These are phyloP conservation scores for Adiantum capillusveneris DNA, from an alignment of 75 land plant genomes.

Conservation along the genomic window DNA sequence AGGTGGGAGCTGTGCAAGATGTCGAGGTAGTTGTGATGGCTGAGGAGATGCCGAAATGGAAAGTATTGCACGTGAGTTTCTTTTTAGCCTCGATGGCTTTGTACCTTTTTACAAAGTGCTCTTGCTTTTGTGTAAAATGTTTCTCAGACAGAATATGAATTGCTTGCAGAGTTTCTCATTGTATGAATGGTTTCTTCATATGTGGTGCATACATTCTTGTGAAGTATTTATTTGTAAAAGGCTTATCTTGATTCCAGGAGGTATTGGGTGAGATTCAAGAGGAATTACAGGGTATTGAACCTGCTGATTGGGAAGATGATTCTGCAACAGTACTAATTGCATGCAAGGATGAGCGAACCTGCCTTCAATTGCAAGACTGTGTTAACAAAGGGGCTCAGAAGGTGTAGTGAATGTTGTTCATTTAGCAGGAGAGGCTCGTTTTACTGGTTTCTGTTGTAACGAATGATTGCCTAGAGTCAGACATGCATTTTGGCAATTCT, in stretches of 20 bases:
- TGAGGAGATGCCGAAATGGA: constrained; percentile 99
- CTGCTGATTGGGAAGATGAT: constrained; percentile 20
- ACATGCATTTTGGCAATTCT: no score
- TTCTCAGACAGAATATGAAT: no score
- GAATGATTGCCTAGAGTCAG: no score
- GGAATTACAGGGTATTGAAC: constrained; percentile 37
- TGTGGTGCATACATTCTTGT: no score
- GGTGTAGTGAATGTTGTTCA: constrained; percentile 31
- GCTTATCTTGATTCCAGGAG: constrained; percentile 43
- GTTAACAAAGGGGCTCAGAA: constrained; percentile 55
- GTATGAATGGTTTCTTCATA: no score
- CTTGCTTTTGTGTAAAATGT: no score
- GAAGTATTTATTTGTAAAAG: no score
- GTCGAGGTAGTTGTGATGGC: constrained; percentile 67
- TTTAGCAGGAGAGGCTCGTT: neutral
- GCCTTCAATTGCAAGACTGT: constrained; percentile 80
- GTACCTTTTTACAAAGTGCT: neutral
- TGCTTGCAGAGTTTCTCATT: no score
- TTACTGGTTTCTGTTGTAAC: constrained; percentile 9
- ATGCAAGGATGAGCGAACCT: constrained; percentile 95
- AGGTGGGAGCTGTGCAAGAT: constrained; percentile 10
- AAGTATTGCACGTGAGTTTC: constrained; percentile 82
- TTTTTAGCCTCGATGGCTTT: neutral
- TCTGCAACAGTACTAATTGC: constrained; percentile 69
- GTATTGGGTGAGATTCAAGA: constrained; percentile 86